Percentiles rank a stretch among this genome's conserved stretches.
Conservation (phyloP, 2,329 filamentous ascomycete species). For the Diaporthe eres region DNA sequence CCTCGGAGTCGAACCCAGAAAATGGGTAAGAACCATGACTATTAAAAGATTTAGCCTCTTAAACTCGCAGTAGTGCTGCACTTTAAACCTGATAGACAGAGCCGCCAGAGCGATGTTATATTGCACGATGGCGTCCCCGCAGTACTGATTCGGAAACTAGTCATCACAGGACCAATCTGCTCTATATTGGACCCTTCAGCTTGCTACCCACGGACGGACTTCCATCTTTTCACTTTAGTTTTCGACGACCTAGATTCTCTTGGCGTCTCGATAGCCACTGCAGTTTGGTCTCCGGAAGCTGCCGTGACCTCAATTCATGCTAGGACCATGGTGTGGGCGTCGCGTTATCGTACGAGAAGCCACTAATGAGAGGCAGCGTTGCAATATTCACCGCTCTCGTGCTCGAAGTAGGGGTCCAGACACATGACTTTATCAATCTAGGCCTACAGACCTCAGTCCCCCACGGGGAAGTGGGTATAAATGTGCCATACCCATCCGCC, state of each 20-base stretch:
- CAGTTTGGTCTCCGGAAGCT: background rate
- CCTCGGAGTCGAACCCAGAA: conserved; percentile 26
- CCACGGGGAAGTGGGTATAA: conserved; percentile 19
- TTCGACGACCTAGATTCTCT: conserved; percentile 28
- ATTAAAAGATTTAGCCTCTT: conserved; percentile 33
- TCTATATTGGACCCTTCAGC: conserved; percentile 31
- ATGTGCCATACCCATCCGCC: conserved; percentile 3
- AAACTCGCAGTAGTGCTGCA: conserved; percentile 24
- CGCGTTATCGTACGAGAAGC: conserved; percentile 28
- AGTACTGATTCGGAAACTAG: conserved; percentile 32
- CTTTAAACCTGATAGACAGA: conserved; percentile 31
- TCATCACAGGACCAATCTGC: conserved; percentile 21
- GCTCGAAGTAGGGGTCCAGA: background rate
- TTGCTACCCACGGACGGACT: conserved; percentile 28
- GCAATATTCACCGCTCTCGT: background rate
- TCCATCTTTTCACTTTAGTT: conserved; percentile 16
- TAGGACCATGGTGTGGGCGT: background rate
- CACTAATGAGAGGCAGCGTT: conserved; percentile 6
- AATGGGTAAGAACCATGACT: conserved; percentile 27
- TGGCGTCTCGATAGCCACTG: conserved; percentile 2
- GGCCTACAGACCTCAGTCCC: background rate
- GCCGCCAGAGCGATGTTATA: conserved; percentile 30
- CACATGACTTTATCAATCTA: background rate
- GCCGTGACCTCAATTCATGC: background rate
- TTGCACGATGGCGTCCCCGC: conserved; percentile 30